Percentiles rank a stretch among this genome's conserved stretches.
phyloP scores from a whole-genome alignment of 805 yeast species.

The Priceomyces fermenticarens region DNA sequence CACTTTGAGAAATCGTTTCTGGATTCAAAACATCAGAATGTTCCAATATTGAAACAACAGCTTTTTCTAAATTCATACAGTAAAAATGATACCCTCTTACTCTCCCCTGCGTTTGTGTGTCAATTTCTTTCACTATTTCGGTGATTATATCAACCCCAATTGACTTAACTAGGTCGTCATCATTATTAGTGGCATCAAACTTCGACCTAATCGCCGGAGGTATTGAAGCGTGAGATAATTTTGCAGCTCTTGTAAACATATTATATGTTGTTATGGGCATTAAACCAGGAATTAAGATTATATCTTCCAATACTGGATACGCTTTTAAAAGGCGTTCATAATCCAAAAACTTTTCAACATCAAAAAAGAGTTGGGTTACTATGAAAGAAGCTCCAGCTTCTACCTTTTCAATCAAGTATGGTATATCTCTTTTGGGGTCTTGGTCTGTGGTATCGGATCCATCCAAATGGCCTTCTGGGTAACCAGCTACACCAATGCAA shows the following conservation, averaged over 20 bases:
- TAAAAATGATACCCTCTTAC: slow-evolving; percentile 90
- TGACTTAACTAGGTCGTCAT: slow-evolving; percentile 76
- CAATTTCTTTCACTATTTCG: slow-evolving; percentile 59
- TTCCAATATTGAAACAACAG: slow-evolving; percentile 81
- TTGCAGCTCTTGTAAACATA: slow-evolving; percentile 84
- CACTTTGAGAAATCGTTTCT: slow-evolving; percentile 37
- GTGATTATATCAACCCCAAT: slow-evolving; percentile 76
- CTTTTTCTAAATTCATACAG: slow-evolving; percentile 87
- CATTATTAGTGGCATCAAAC: slow-evolving; percentile 55
- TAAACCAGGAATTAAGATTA: slow-evolving; percentile 79
- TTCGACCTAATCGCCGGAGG: slow-evolving; percentile 53
- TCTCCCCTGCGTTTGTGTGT: slow-evolving; percentile 50
- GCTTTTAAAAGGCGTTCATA: slow-evolving; percentile 57
- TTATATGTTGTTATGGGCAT: slow-evolving; percentile 88
- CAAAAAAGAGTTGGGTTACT: slow-evolving; percentile 88
- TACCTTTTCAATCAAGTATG: slow-evolving; percentile 77
- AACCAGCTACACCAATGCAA: slow-evolving; percentile 95
- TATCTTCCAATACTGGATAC: slow-evolving; percentile 36
- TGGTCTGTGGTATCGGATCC: slow-evolving; percentile 69
- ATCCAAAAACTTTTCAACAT: slow-evolving; percentile 67
- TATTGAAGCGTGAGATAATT: slow-evolving; percentile 79
- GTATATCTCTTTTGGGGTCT: slow-evolving; percentile 65
- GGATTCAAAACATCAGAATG: slow-evolving; percentile 50
- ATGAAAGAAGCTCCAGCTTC: slow-evolving; percentile 95
- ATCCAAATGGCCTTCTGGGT: slow-evolving; percentile 96